Conservation (phyloP, 2,329 filamentous ascomycete genomes). For the Xylaria sp. region DNA sequence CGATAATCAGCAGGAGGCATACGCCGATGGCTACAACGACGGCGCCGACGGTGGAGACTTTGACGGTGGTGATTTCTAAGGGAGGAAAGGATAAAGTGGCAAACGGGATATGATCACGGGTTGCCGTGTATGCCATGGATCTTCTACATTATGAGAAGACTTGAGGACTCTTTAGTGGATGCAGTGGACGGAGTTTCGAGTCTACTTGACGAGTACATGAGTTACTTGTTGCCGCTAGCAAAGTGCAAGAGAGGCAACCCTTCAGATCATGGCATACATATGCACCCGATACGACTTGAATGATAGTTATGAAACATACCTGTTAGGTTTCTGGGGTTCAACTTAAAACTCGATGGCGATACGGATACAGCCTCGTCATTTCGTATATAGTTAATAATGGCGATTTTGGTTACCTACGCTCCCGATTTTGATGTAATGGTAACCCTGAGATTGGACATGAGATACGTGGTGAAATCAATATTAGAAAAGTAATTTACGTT, state of each 20-base stretch:
- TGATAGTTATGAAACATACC: background rate
- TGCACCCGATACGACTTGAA: background rate
- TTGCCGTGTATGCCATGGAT: background rate
- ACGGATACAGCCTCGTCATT: background rate
- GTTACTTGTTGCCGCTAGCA: background rate
- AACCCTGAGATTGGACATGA: too few species aligned
- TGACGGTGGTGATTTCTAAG: conserved; percentile 49
- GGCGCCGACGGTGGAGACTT: conserved; percentile 44
- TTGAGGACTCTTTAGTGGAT: background rate
- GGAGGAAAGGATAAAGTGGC: background rate
- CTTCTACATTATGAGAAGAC: background rate
- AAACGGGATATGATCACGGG: background rate
- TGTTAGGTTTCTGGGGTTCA: background rate
- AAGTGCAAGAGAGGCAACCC: background rate
- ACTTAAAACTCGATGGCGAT: background rate
- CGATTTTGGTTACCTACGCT: too few species aligned
- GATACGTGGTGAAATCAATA: too few species aligned
- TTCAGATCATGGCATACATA: background rate
- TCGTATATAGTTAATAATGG: background rate
- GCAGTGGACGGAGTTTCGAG: background rate
- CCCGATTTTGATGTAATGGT: too few species aligned
- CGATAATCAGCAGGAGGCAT: conserved; percentile 64
- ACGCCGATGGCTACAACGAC: conserved; percentile 56
- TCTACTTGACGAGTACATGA: background rate
- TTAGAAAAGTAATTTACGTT: too few species aligned